Evolutionary conservation across 2,329 filamentous ascomycete species (phyloP), one percentile per base, ranked within the genome.

Genomic region (Cordyceps javanica): DNA sequence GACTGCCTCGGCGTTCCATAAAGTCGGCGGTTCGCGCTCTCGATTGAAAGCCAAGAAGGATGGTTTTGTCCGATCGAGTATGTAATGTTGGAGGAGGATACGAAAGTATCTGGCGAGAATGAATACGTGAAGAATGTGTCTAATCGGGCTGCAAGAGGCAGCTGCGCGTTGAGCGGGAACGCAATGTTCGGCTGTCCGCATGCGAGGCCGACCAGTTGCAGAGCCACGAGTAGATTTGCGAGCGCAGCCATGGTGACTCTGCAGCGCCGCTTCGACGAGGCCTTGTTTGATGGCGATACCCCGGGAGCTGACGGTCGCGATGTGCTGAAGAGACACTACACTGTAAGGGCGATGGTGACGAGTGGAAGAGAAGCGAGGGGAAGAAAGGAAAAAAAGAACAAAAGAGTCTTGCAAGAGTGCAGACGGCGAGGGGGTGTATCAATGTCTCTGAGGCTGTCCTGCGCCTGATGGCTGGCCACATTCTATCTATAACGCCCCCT

Each of bases 151-250:
- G 92, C 87, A 3, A 88, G 87, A 32, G 91, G 91, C 1, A 95
- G 80, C 70, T 96, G 91, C 2, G 89, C 86, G 71, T 94, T 95
- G 70, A 96, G 79, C 1, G 91, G 91, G 64, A 92, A 93, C 48
- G 77, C 73, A 49, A 78, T 67, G 25, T 69, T 65, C 11, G 81
- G 81, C 19, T 70, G 66, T 54, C 73, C 69, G 38, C 59, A 62
- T n/a, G 68, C 58, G n/a, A 60, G 39, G 46, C 53, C 28, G 46
- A 48, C 58, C 25, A 57, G 41, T 48, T 65, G 59, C 48, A 73
- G 60, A 60, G 64, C 54, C 60, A 63, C 59, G 64, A 66, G 53
- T 60, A 61, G 57, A 57, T 63, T 64, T 56, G 64, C 57, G 55
- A 67, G 64, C 57, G 64, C 64, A 58, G 66, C 64, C 72, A 73